Percentiles rank a stretch among this genome's conserved stretches.
Evolutionary conservation across 75 land plant genomes (phyloP).

Genomic region (Selaginella moellendorffii): DNA sequence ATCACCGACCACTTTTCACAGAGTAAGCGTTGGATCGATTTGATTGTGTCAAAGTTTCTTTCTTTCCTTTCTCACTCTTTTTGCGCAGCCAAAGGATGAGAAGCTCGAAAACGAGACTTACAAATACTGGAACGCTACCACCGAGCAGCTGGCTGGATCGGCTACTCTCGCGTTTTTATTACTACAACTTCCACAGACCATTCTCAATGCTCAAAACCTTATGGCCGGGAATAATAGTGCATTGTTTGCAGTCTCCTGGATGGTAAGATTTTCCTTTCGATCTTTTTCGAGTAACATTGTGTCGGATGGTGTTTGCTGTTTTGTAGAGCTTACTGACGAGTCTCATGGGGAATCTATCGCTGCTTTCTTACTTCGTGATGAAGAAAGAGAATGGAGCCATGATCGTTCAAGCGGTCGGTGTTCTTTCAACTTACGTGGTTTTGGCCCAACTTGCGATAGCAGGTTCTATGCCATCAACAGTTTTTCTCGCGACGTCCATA

Average conservation of each 20-base stretch:
- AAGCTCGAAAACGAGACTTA: neutral
- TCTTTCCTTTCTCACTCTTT: too few relatives aligned
- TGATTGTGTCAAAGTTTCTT: too few relatives aligned
- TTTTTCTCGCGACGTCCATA: slow-evolving; percentile 11
- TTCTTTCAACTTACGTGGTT: slow-evolving; percentile 57
- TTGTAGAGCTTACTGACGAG: slow-evolving; percentile 78
- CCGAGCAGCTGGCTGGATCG: slow-evolving; percentile 1
- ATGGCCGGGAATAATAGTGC: slow-evolving; percentile 18
- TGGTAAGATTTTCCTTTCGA: slow-evolving; percentile 15
- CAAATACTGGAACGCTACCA: neutral
- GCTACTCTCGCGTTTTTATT: slow-evolving; percentile 3
- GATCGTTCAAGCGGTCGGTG: slow-evolving; percentile 80
- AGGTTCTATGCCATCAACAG: slow-evolving; percentile 39
- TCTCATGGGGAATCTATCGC: slow-evolving; percentile 69
- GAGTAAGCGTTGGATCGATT: too few relatives aligned
- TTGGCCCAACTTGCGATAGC: slow-evolving; percentile 75
- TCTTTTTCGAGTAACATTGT: too few relatives aligned
- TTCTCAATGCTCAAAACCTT: slow-evolving; percentile 13
- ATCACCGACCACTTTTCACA: too few relatives aligned
- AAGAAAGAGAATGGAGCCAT: slow-evolving; percentile 71
- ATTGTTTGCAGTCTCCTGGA: slow-evolving; percentile 29
- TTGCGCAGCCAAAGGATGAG: too few relatives aligned
- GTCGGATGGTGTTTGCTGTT: neutral
- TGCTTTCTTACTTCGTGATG: slow-evolving; percentile 81
- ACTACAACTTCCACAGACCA: slow-evolving; percentile 1